phyloP scores from a whole-genome alignment of 371 early-diverging fungal genomes.

The Mortierella sp. region DNA sequence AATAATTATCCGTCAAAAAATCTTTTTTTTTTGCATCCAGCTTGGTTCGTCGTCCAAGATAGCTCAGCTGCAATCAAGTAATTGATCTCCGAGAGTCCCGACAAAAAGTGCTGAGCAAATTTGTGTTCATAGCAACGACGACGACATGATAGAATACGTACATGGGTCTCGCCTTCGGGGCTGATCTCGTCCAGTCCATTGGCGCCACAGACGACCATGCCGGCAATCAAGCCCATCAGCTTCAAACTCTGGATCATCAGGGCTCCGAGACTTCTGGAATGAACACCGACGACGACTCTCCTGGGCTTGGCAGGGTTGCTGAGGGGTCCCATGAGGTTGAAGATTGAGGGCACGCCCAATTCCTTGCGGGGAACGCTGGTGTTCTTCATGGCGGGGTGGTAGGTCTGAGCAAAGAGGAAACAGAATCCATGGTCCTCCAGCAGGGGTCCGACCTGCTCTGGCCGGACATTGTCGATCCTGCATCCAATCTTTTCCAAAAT shows the following conservation, averaged over 20 bases:
- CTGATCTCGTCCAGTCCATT: constrained; percentile 89
- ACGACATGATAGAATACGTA: constrained; percentile 50
- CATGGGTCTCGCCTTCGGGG: constrained; percentile 81
- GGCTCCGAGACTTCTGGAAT: constrained; percentile 80
- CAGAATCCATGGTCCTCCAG: constrained; percentile 84
- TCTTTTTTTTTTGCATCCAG: background rate
- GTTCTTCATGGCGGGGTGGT: constrained; percentile 93
- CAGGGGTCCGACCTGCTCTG: constrained; percentile 74
- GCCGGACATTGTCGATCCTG: constrained; percentile 73
- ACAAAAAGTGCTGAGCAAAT: background rate
- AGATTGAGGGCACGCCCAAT: constrained; percentile 93
- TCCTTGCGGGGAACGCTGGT: constrained; percentile 86
- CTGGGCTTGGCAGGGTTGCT: constrained; percentile 90
- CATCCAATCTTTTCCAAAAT: constrained; percentile 90
- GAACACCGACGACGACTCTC: constrained; percentile 92
- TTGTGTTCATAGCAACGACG: background rate
- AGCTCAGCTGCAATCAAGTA: background rate
- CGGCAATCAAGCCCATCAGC: constrained; percentile 77
- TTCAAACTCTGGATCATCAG: constrained; percentile 89
- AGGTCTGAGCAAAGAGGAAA: constrained; percentile 93
- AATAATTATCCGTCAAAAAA: background rate
- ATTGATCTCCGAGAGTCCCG: background rate
- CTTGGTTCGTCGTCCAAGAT: background rate
- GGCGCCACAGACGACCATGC: constrained; percentile 89
- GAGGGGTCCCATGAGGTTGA: constrained; percentile 96